Evolutionary conservation across 371 early-diverging fungal genomes (phyloP), one percentile per base, ranked within the genome.

Genomic region (Mucor circinelloides): DNA sequence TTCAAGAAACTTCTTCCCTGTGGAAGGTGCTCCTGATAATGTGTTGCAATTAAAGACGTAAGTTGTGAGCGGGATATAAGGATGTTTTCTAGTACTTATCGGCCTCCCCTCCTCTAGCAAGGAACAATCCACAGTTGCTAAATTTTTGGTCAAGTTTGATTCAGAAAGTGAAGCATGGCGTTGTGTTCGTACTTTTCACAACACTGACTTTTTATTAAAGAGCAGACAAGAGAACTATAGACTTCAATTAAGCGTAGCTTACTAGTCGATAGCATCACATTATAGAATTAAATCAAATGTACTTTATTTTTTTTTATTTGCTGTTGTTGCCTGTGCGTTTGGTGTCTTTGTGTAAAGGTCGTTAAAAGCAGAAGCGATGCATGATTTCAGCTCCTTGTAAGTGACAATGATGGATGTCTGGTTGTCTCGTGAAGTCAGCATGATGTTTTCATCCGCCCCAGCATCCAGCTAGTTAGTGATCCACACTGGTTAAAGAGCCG

Each of bases 381-480:
- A 94, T 58, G 90, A 86, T 80, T 95, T 95, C 64, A 98, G 82
- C 70, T 97, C 97, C 60, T 87, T 84, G 75, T 97, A 98, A 57
- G 89, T 90, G 32, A 97, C 95, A 63, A 98, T 92, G 42, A 98
- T 81, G 63, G 95, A 94, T n/a, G 95, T 92, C 73, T 94, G 91
- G 64, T 97, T 95, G 69, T 98, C 99, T 65, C 95, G 87, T 50
- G 95, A 95, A 83, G 90, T 92, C 10, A 98, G 88, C 84, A 95
- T 87, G 57, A 98, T 86, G 70, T 90, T 93, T 80, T 98, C 97
- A 36, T 90, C 89, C 4, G 91, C 89, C n/a, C 97, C 97, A 1
- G 90, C 91, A 80, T 98, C 98, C 79, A 98, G 77, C 97, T 93
- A 55, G n/a, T n/a, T n/a, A n/a, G n/a, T n/a, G n/a, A n/a, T n/a